Conservation (phyloP, 2,329 filamentous ascomycete genomes). For the Epichloe festucae region DNA sequence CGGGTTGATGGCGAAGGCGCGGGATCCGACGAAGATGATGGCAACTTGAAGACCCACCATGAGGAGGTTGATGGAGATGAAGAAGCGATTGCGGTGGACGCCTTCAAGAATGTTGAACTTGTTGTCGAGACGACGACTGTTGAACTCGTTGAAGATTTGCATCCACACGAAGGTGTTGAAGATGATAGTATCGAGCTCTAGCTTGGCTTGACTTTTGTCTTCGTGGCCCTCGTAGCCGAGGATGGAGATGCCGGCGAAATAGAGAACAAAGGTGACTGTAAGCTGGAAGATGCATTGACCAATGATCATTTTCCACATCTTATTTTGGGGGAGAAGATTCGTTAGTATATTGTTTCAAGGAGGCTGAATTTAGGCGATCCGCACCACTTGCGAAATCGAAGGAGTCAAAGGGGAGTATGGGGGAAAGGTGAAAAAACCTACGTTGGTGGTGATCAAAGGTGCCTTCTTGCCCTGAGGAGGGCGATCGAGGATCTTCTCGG, state of each 20-base stretch:
- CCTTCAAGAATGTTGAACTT: conserved; percentile 92
- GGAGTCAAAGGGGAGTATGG: too few relatives aligned
- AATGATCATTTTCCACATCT: conserved; percentile 99
- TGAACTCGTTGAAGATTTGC: conserved; percentile 96
- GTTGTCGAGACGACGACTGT: conserved; percentile 87
- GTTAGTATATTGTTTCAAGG: neutral
- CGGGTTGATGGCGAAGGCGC: conserved; percentile 58
- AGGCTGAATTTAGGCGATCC: too few relatives aligned
- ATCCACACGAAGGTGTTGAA: conserved; percentile 99
- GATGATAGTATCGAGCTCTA: conserved; percentile 41
- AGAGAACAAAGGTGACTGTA: conserved; percentile 63
- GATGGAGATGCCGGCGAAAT: conserved; percentile 47
- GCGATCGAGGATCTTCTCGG: conserved; percentile 42
- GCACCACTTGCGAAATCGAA: too few relatives aligned
- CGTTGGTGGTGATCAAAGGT: conserved; percentile 49
- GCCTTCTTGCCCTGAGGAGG: conserved; percentile 48
- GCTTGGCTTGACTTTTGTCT: conserved; percentile 25
- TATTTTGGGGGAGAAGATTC: conserved; percentile 45
- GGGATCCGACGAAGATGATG: conserved; percentile 63
- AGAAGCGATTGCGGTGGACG: conserved; percentile 73
- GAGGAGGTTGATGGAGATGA: conserved; percentile 68
- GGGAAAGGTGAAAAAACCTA: conserved; percentile 19
- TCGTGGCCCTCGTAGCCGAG: conserved; percentile 52
- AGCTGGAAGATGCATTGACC: conserved; percentile 88
- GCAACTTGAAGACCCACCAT: conserved; percentile 85